Percentiles rank a stretch among this genome's conserved stretches.
phyloP scores from a whole-genome alignment of 768 basidiomycete species.

The Boletus rubescentipes region DNA sequence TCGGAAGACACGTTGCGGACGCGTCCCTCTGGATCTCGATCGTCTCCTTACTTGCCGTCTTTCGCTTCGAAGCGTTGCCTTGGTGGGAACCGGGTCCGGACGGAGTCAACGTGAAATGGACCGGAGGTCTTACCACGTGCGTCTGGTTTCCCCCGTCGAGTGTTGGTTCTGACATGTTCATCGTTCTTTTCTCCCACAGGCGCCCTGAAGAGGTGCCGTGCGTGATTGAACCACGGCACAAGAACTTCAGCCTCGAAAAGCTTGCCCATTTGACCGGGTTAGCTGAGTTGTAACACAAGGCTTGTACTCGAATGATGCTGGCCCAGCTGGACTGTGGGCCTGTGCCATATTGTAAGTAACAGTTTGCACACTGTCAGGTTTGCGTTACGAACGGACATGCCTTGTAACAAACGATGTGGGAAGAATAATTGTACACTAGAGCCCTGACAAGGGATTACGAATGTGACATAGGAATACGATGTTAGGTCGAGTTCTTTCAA shows the following conservation, averaged over 20 bases:
- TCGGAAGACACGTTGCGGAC: slow-evolving; percentile 44
- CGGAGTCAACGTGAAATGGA: slow-evolving; percentile 20
- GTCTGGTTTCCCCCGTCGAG: neutral
- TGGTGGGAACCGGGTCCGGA: slow-evolving; percentile 21
- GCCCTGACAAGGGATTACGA: neutral
- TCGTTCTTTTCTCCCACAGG: neutral
- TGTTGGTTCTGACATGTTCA: neutral
- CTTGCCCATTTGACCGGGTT: slow-evolving; percentile 11
- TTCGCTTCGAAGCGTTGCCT: slow-evolving; percentile 12
- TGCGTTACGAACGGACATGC: neutral
- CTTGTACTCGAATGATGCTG: neutral
- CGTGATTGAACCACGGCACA: slow-evolving; percentile 8
- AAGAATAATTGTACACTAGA: neutral
- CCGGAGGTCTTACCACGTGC: slow-evolving; percentile 21
- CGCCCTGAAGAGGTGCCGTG: slow-evolving; percentile 14
- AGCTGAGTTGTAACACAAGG: neutral
- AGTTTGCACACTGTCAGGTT: neutral
- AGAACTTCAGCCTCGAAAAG: slow-evolving; percentile 6
- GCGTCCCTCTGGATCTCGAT: slow-evolving; percentile 34
- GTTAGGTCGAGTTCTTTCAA: neutral
- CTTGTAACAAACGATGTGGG: neutral
- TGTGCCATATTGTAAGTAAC: neutral
- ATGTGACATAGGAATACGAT: neutral
- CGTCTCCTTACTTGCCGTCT: slow-evolving; percentile 20
- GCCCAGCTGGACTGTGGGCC: neutral